These are phyloP conservation scores for Medicago arabica DNA, from an alignment of 306 rosid genomes.

Conservation along the genomic window DNA sequence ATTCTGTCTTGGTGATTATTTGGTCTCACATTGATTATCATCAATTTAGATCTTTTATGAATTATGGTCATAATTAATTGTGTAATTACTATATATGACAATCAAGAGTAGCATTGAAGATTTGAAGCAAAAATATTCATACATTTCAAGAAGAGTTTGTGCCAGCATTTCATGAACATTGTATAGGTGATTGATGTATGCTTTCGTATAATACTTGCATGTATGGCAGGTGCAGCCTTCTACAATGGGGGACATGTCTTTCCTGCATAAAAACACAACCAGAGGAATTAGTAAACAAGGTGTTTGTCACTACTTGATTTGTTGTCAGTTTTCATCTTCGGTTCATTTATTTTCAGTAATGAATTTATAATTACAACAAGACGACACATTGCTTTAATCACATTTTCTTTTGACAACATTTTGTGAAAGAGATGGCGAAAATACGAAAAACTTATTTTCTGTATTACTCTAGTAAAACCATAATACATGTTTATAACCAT, in stretches of 20 bases:
- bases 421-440: neutral
- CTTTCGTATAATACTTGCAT: conserved; percentile 83
- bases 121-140: conserved; percentile 35
- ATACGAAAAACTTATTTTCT: neutral
- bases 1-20: neutral
- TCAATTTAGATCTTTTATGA: neutral
- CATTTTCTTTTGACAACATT: neutral
- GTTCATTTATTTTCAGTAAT: neutral
- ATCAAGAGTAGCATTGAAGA: neutral
- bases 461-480: neutral
- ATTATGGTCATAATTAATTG: neutral
- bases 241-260: conserved; percentile 72
- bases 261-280: conserved; percentile 59
- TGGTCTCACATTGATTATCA: neutral
- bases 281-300: conserved; percentile 19
- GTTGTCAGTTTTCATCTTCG: neutral
- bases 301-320: neutral
- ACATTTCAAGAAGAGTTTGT: conserved; percentile 86
- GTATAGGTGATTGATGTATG: conserved; percentile 88
- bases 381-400: neutral
- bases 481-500: neutral
- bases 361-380: neutral
- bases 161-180: conserved; percentile 98
- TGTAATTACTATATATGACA: neutral
- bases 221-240: conserved; percentile 79